A percentile compares a stretch with the other conserved stretches of the same genome.
These are phyloP conservation scores for Eruca vesicaria DNA, from an alignment of 441 rosid species.

Conservation along the genomic window DNA sequence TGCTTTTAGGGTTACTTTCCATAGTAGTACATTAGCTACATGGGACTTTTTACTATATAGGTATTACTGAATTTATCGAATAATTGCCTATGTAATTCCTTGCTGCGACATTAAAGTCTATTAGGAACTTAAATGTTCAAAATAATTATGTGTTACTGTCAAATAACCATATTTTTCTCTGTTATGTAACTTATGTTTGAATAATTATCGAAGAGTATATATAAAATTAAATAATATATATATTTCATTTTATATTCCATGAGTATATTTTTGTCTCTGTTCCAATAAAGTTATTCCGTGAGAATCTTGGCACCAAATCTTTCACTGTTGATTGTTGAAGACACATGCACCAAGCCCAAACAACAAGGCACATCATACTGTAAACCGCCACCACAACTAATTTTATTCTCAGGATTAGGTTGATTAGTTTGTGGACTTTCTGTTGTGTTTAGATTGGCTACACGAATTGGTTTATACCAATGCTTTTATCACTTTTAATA, in stretches of 20 bases:
- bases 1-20: background rate
- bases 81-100: background rate
- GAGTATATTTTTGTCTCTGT: slow-evolving; percentile 32
- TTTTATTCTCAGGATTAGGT: slow-evolving; percentile 18
- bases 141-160: background rate
- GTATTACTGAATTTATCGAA: background rate
- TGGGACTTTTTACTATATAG: background rate
- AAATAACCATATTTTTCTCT: background rate
- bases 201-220: slow-evolving; percentile 10
- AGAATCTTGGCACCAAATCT: slow-evolving; percentile 81
- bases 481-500: background rate
- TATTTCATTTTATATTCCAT: slow-evolving; percentile 9
- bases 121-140: background rate
- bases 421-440: background rate
- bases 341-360: slow-evolving; percentile 29
- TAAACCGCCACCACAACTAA: slow-evolving; percentile 26
- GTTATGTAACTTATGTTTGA: slow-evolving; percentile 1
- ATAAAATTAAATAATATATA: background rate
- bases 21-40: background rate
- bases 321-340: slow-evolving; percentile 52
- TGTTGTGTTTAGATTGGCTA: background rate
- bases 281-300: slow-evolving; percentile 64
- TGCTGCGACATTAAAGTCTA: background rate
- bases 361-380: slow-evolving; percentile 33
- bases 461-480: background rate